These are phyloP conservation scores for Bombardia bombarda DNA, from an alignment of 495 filamentous ascomycete genomes.

Conservation along the genomic window DNA sequence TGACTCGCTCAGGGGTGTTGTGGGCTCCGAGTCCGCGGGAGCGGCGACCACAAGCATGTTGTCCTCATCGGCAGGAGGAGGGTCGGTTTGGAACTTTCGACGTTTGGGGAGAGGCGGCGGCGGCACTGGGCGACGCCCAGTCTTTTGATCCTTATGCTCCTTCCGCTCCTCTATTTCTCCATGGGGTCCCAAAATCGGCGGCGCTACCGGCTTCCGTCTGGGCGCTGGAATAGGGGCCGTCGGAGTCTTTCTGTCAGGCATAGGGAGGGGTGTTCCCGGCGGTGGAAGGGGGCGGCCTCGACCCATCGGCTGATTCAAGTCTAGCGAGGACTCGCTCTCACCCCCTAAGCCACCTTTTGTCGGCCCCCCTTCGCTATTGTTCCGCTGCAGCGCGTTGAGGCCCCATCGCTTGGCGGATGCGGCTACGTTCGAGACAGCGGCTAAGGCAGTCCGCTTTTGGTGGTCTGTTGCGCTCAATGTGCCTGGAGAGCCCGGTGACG, in stretches of 20 bases:
- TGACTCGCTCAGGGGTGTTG: constrained; percentile 33
- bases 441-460: constrained; percentile 38
- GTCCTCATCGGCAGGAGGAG: constrained; percentile 27
- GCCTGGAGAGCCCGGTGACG: constrained; percentile 18
- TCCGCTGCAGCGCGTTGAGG: constrained; percentile 59
- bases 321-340: constrained; percentile 26
- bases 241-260: constrained; percentile 46
- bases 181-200: constrained; percentile 26
- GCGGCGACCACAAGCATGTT: constrained; percentile 52
- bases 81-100: constrained; percentile 17
- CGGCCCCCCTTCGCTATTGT: constrained; percentile 28
- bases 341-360: constrained; percentile 10
- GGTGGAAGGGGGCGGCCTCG: constrained; percentile 69
- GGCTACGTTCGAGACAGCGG: constrained; percentile 63
- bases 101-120: constrained; percentile 31
- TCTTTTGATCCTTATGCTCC: constrained; percentile 8
- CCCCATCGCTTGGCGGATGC: constrained; percentile 82
- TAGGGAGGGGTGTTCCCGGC: constrained; percentile 57
- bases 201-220: constrained; percentile 40
- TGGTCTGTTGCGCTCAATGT: constrained; percentile 8
- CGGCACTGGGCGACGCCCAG: constrained; percentile 31
- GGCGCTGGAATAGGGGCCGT: constrained; percentile 48
- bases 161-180: constrained; percentile 6
- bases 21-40: constrained; percentile 49
- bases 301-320: constrained; percentile 61